Percentiles rank a stretch among this genome's conserved stretches.
Evolutionary conservation across 345 rosid species (phyloP).

Genomic region (Bretschneidera sinensis): DNA sequence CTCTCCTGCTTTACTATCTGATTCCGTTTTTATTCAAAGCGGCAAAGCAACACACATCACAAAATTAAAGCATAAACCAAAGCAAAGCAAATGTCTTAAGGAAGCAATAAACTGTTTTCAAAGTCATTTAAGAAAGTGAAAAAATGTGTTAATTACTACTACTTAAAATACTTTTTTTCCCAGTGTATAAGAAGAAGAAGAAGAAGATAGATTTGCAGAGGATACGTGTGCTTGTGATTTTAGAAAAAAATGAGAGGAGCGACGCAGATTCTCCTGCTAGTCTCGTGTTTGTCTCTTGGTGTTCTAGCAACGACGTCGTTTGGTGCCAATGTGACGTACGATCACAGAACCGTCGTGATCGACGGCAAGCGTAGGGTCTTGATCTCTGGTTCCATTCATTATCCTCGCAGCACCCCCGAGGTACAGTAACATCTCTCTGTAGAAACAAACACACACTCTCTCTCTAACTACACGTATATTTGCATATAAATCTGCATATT

Average conservation of each 20-base stretch:
- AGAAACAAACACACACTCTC: too few relatives aligned
- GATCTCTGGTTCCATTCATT: slow-evolving; percentile 91
- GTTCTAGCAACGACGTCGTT: slow-evolving; percentile 31
- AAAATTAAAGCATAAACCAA: neutral
- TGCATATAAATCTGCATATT: neutral
- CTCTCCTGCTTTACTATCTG: neutral
- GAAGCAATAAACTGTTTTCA: neutral
- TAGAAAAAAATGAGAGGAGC: neutral
- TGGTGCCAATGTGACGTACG: slow-evolving; percentile 65
- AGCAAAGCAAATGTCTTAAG: neutral
- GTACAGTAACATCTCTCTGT: slow-evolving; percentile 22
- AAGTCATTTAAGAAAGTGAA: neutral
- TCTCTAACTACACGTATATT: neutral
- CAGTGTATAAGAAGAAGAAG: neutral
- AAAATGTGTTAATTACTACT: too few relatives aligned
- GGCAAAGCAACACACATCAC: neutral
- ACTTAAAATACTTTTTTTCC: neutral
- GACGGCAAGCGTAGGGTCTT: slow-evolving; percentile 72
- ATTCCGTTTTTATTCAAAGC: neutral
- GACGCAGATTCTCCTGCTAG: slow-evolving; percentile 10
- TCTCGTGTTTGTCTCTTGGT: slow-evolving; percentile 15
- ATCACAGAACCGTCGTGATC: slow-evolving; percentile 67
- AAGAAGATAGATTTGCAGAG: neutral
- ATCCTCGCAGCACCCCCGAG: slow-evolving; percentile 93
- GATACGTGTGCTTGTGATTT: neutral